Evolutionary conservation across 78 protist species (phyloP), one percentile per base, ranked within the genome.

Genomic region (Ministeria vibrans): DNA sequence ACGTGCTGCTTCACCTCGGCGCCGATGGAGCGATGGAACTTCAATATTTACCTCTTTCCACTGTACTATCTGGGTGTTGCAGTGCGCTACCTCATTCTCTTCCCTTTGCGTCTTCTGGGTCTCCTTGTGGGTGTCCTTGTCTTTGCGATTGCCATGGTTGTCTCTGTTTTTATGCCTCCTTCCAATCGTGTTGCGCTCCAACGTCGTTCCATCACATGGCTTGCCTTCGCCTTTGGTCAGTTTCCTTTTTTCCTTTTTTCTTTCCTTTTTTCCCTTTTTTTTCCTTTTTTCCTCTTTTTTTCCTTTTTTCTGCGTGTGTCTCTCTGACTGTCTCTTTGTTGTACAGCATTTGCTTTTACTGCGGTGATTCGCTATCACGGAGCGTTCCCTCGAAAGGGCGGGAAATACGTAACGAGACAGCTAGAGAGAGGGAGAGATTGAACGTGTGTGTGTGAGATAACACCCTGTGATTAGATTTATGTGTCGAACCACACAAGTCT

Each of bases 401-500:
- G 76, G 11, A 63, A 63, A n/a, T n/a, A n/a, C n/a, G n/a, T n/a
- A n/a, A n/a, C n/a, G n/a, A n/a, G n/a, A n/a, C n/a, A n/a, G n/a
- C n/a, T n/a, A n/a, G n/a, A n/a, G n/a, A n/a, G n/a, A n/a, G n/a
- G n/a, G n/a, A n/a, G n/a, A n/a, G n/a, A n/a, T n/a, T n/a, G 18
- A 62, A 75, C 63, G 78, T 75, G 18, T 30, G 39, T 28, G 25
- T 59, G 63, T 59, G 90, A 88, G n/a, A n/a, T n/a, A n/a, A n/a
- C n/a, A n/a, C n/a, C n/a, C n/a, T n/a, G n/a, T n/a, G n/a, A n/a
- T 44, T 89, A 89, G 70, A 69, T 93, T 7, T 92, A 79, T 44
- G 96, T 93, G n/a, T 86, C 95, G 22, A 93, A 93, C 86, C 96
- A 93, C 87, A 91, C 95, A 9, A 81, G 92, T 1, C 83, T 92